Conservation (phyloP, 2,329 filamentous ascomycete genomes). For the Thyridium curvatum region DNA sequence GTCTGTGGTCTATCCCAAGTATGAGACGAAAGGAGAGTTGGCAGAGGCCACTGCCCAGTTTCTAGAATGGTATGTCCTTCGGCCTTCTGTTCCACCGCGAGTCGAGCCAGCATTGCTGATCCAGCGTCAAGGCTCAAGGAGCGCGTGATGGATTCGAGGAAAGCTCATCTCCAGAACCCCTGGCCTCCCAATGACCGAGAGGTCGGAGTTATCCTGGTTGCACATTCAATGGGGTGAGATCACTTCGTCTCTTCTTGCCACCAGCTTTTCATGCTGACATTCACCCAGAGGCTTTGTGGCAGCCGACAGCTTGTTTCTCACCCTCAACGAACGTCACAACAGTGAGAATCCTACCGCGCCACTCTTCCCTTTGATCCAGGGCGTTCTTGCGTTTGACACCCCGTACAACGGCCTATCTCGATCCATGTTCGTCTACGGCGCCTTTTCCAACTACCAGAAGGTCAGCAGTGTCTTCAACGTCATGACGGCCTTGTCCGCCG, state of each 20-base stretch:
- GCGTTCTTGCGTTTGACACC: conserved; percentile 77
- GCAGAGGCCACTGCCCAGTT: conserved; percentile 38
- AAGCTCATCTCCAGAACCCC: conserved; percentile 62
- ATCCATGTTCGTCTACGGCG: conserved; percentile 55
- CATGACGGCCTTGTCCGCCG: conserved; percentile 47
- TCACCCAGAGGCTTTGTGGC: conserved; percentile 67
- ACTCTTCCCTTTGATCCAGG: conserved; percentile 77
- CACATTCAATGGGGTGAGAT: conserved; percentile 70
- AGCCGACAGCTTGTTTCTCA: conserved; percentile 69
- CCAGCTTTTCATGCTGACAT: conserved; percentile 3
- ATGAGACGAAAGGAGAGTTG: conserved; percentile 66
- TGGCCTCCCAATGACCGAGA: conserved; percentile 76
- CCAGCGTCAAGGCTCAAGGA: conserved; percentile 59
- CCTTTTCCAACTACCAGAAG: conserved; percentile 53
- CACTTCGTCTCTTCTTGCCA: background rate
- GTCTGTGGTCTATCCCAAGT: conserved; percentile 62
- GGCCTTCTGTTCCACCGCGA: background rate
- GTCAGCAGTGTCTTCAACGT: conserved; percentile 50
- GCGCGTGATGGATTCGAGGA: conserved; percentile 69
- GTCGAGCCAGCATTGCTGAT: background rate
- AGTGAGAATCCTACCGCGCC: conserved; percentile 15
- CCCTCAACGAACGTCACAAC: conserved; percentile 55
- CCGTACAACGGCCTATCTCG: conserved; percentile 65
- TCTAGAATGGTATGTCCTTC: conserved; percentile 33
- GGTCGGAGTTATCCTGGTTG: conserved; percentile 72